A percentile compares a stretch with the other conserved stretches of the same genome.
Evolutionary conservation across 208 protist species (phyloP).

Genomic region (Acanthamoeba culbertsoni): DNA sequence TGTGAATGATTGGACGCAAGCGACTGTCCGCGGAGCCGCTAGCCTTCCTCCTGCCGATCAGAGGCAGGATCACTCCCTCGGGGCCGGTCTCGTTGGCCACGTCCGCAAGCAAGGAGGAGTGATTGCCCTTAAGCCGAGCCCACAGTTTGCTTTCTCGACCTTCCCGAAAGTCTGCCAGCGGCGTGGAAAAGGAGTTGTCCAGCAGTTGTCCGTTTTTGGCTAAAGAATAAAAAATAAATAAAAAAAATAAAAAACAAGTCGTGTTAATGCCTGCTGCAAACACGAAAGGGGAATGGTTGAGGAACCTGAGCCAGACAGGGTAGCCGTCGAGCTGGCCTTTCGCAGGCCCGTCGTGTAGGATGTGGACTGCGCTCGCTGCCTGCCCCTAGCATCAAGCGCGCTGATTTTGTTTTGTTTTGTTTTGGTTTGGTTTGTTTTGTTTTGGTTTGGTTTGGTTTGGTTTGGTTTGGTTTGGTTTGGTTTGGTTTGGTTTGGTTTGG

Average conservation of each 20-base stretch:
- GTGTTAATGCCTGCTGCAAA: background rate
- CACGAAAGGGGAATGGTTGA: too few species aligned
- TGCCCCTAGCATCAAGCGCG: background rate
- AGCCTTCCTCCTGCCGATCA: background rate
- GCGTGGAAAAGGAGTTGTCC: background rate
- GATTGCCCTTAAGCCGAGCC: background rate
- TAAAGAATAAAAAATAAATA: background rate
- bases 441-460: too few species aligned
- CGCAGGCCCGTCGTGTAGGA: background rate
- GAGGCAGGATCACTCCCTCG: background rate
- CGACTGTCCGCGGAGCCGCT: background rate
- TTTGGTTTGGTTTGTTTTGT: too few species aligned
- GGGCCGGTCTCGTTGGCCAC: background rate
- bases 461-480: too few species aligned
- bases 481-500: too few species aligned
- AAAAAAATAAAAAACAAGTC: background rate
- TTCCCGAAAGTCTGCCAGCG: background rate
- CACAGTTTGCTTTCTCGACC: background rate
- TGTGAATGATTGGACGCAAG: background rate
- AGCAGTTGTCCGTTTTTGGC: background rate
- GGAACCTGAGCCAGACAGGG: background rate
- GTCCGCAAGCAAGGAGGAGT: background rate
- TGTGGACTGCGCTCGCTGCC: background rate
- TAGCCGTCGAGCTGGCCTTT: background rate
- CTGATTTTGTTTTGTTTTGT: background rate